A percentile compares a stretch with the other conserved stretches of the same genome.
Conservation (phyloP, 2,329 filamentous ascomycete species). For the Nigrospora osmanthi region DNA sequence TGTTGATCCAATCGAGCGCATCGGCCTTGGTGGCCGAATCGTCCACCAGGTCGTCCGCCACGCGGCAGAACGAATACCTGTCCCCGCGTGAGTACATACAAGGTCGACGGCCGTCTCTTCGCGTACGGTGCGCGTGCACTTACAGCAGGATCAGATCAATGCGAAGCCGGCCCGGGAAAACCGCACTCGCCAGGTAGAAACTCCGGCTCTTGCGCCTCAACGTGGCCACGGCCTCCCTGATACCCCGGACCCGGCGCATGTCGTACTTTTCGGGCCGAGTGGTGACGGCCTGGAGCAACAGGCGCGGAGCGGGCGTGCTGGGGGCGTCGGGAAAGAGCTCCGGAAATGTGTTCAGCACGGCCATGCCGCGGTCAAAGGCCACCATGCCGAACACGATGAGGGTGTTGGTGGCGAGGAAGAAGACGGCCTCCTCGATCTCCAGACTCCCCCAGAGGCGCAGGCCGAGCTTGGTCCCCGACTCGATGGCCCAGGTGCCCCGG, state of each 20-base stretch:
- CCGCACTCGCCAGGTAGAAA: slow-evolving; percentile 64
- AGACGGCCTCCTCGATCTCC: slow-evolving; percentile 67
- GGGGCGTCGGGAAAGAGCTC: slow-evolving; percentile 43
- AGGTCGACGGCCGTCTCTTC: neutral
- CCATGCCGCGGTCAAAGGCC: slow-evolving; percentile 62
- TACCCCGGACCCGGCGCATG: slow-evolving; percentile 44
- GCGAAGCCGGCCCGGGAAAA: slow-evolving; percentile 59
- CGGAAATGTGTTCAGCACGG: slow-evolving; percentile 57
- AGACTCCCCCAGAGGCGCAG: slow-evolving; percentile 55
- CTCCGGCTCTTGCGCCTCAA: slow-evolving; percentile 61
- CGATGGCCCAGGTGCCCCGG: slow-evolving; percentile 66
- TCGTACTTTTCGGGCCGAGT: slow-evolving; percentile 43
- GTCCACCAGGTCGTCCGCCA: slow-evolving; percentile 68
- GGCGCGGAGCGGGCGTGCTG: slow-evolving; percentile 35
- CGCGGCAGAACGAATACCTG: slow-evolving; percentile 65
- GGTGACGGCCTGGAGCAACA: slow-evolving; percentile 44
- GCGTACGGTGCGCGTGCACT: slow-evolving; percentile 13
- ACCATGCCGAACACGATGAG: slow-evolving; percentile 63
- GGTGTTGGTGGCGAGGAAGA: slow-evolving; percentile 64
- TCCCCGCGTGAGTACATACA: slow-evolving; percentile 5
- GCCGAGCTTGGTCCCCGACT: slow-evolving; percentile 57
- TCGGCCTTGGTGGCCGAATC: slow-evolving; percentile 45
- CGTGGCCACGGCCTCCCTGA: slow-evolving; percentile 50
- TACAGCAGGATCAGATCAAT: slow-evolving; percentile 60
- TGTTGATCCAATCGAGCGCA: slow-evolving; percentile 49